Conservation (phyloP, 2,329 filamentous ascomycete genomes). For the Phialophora tarda region DNA sequence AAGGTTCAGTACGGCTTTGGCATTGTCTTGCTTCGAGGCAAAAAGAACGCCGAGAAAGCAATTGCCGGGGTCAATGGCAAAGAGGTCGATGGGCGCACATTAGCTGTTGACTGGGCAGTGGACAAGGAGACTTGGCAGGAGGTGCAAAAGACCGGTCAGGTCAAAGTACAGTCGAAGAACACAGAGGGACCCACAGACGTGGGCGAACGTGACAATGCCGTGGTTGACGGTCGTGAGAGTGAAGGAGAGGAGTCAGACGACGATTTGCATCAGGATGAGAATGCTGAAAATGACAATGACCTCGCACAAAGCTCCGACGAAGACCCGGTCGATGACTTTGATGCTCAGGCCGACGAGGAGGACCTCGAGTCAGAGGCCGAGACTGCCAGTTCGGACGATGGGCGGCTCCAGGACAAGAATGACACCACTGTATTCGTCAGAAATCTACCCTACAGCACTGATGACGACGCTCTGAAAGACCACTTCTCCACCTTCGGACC, state of each 20-base stretch:
- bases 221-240: background rate
- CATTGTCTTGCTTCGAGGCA: slow-evolving; percentile 85
- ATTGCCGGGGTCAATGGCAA: slow-evolving; percentile 86
- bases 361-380: slow-evolving; percentile 52
- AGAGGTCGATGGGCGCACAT: slow-evolving; percentile 79
- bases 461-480: slow-evolving; percentile 78
- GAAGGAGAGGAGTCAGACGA: slow-evolving; percentile 28
- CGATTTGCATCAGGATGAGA: slow-evolving; percentile 56
- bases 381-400: slow-evolving; percentile 45
- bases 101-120: slow-evolving; percentile 97
- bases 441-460: slow-evolving; percentile 87
- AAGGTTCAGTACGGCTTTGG: slow-evolving; percentile 81
- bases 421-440: slow-evolving; percentile 83
- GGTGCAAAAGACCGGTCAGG: slow-evolving; percentile 53
- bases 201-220: background rate
- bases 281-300: background rate
- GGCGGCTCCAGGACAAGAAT: slow-evolving; percentile 49
- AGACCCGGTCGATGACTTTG: slow-evolving; percentile 51
- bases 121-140: slow-evolving; percentile 86
- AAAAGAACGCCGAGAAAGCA: slow-evolving; percentile 89
- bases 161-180: slow-evolving; percentile 45
- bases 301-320: slow-evolving; percentile 48
- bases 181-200: slow-evolving; percentile 40
- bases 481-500: slow-evolving; percentile 89
- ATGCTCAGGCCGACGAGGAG: slow-evolving; percentile 49